phyloP scores from a whole-genome alignment of 2,329 filamentous ascomycete species.

The Clonostachys byssicola region DNA sequence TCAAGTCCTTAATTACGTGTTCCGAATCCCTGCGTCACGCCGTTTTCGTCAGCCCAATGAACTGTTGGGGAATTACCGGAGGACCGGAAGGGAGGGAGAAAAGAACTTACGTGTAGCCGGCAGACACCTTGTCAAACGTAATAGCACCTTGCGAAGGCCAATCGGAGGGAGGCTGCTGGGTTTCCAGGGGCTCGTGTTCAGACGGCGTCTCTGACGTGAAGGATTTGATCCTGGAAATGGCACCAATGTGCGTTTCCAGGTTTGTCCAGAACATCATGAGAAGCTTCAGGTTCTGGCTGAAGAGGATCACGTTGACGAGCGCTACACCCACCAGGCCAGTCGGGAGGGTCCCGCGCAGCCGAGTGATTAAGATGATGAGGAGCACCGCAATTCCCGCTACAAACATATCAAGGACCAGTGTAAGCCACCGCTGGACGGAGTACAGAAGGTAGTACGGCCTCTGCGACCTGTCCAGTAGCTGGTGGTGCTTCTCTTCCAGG shows the following conservation, averaged over 20 bases:
- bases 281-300: constrained; percentile 17
- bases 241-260: constrained; percentile 18
- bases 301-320: constrained; percentile 17
- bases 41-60: no score
- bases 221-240: constrained; percentile 13
- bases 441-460: constrained; percentile 37
- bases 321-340: constrained; percentile 14
- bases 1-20: not conserved
- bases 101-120: constrained; percentile 3
- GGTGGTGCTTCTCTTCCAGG: constrained; percentile 23
- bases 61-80: not conserved
- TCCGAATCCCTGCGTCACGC: not conserved
- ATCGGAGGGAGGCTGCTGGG: constrained; percentile 58
- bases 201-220: constrained; percentile 7
- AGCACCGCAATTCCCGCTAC: constrained; percentile 11
- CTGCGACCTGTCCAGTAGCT: constrained; percentile 35
- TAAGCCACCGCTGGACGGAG: constrained; percentile 17
- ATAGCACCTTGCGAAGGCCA: constrained; percentile 87
- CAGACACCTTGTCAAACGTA: constrained; percentile 63
- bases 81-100: not conserved
- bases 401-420: constrained; percentile 13
- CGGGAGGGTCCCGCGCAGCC: constrained; percentile 6
- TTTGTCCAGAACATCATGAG: constrained; percentile 22
- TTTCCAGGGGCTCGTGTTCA: constrained; percentile 7
- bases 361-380: constrained; percentile 8